Base-by-base conservation (phyloP, 805 yeast genomes). In the Metschnikowia similis region DNA sequence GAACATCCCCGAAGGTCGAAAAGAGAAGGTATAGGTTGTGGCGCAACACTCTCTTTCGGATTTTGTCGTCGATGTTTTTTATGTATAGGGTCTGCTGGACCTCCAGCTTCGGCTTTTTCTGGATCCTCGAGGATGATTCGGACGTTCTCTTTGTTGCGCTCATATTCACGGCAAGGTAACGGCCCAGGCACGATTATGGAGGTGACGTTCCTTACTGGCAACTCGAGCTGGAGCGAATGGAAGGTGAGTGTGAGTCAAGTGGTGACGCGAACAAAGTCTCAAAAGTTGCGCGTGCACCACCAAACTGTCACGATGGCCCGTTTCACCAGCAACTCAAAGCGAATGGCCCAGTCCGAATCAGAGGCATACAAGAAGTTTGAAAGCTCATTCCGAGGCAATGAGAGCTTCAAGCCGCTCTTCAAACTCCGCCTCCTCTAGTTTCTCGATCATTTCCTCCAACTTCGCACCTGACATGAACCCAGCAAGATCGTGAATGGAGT, bases 401-500 rank as follows among this genome's bases (percentile, higher is more conserved):
- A 69, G 60, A 21, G 57, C 58, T 45, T 57, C 56, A 28, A 72
- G 58, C 38, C 76, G 59, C 21, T 65, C 67, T 48, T 71, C 74
- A 45, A 71, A 68, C 53, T 74, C 78, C 36, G 55, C 51, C 47
- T 65, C 66, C 48, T 72, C 75, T 1, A 73, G 66, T 48, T 61
- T 64, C 14, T 69, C 71, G 5, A 73, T 61, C 28, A 74, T 49
- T 31, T 72, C 77, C 42, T 54, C 62, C 47, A 74, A 59, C 48
- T 60, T 62, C 28, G 55, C 45, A 3, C 78, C 78, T 16, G 53
- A 64, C 71, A 74, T 66, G 50, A 75, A 69, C 2, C 74, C 75
- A 1, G 62, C 64, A 35, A 94, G 70, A 59, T 90, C 96, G 60
- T 88, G 85, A n/a, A 86, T 57, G 0, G 91, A 82, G 58, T 69